Evolutionary conservation across 805 yeast genomes (phyloP).

Genomic region (Candida glaebosa): DNA sequence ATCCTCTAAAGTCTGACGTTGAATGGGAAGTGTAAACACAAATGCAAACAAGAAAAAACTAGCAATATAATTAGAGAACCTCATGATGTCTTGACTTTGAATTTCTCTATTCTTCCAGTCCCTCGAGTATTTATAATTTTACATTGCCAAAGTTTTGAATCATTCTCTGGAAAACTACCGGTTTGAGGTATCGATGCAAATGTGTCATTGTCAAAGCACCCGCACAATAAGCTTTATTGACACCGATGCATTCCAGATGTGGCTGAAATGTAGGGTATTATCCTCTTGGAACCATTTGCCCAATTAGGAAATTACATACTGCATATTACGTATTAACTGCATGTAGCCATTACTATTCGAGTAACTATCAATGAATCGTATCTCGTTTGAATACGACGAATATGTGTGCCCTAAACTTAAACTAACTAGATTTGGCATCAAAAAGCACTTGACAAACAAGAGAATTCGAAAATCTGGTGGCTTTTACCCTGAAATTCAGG

Average conservation of each 20-base stretch:
- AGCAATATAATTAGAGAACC: conserved; percentile 4
- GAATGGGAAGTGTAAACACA: conserved; percentile 6
- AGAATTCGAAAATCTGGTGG: too few relatives aligned
- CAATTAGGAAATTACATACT: neutral
- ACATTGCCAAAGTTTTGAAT: neutral
- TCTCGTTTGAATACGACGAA: neutral
- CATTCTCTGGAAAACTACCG: neutral
- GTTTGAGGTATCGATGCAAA: neutral
- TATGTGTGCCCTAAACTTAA: neutral
- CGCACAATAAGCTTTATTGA: neutral
- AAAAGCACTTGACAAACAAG: too few relatives aligned
- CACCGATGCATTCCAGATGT: neutral
- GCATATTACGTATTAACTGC: neutral
- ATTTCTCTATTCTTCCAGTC: neutral
- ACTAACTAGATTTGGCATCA: neutral
- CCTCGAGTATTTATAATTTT: neutral
- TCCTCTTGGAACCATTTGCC: neutral
- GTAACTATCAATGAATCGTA: neutral
- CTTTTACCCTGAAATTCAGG: too few relatives aligned
- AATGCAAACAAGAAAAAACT: conserved; percentile 9
- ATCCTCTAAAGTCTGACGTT: neutral
- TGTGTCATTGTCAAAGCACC: neutral
- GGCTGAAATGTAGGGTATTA: neutral
- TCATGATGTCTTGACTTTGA: conserved; percentile 8
- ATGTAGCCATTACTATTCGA: neutral